Evolutionary conservation across 2,329 filamentous ascomycete genomes (phyloP), one percentile per base, ranked within the genome.

Genomic region (Ciborinia camelliae): DNA sequence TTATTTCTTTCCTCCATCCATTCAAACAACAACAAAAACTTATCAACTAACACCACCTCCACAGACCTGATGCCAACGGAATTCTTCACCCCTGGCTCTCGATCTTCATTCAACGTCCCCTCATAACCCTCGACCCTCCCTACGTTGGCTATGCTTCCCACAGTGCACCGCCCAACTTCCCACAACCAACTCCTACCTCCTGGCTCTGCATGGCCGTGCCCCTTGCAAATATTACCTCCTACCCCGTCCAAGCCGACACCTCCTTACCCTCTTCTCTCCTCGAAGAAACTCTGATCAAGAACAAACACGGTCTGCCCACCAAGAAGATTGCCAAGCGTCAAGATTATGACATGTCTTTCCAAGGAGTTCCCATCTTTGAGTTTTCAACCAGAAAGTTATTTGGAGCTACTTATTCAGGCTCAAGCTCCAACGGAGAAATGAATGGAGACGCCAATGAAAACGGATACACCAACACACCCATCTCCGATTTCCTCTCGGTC

Each of bases 181-280:
- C 68, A 1, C 9, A 55, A 3, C 69, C 69, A 12, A 62, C 68
- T 8, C 68, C 69, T 9, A 63, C 53, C 15, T 68, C 67, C 14
- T 74, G 69, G 68, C 52, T 75, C 43, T 68, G 69, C 0, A 71
- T 75, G 58, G 73, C 72, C 15, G 71, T 70, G n/a, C 73, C 73
- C 3, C 48, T 71, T 2, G 37, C 62, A 23, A 66, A 74, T 57
- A 55, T 73, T 28, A 71, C 66, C 7, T 32, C 45, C 14, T 71
- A 73, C 57, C 64, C 64, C 7, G 52, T 52, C 2, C 39, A 50
- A 15, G 54, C 45, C 5, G 69, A 70, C 12, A 62, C 63, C 15
- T 28, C 30, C 4, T 5, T 60, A 1, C 45, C 61, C 20, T 32
- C 52, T 4, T 57, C 41, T 0, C 32, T 63, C n/a, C 43, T 63